Percentiles rank a stretch among this genome's conserved stretches.
phyloP scores from a whole-genome alignment of 768 basidiomycete genomes.

The Russula abietina region DNA sequence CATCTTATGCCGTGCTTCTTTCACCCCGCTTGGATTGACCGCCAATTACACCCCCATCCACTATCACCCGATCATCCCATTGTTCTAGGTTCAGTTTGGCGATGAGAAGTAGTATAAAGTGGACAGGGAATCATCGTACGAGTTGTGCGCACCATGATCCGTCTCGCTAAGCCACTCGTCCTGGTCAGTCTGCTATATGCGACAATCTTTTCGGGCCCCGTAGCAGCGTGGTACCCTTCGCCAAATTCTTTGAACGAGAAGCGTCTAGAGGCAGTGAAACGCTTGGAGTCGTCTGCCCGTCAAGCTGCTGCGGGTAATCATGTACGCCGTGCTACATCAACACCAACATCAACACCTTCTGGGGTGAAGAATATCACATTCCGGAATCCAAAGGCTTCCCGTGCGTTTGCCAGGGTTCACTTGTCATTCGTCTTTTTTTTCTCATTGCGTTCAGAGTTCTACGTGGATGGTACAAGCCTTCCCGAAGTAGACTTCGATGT shows the following conservation, averaged over 20 bases:
- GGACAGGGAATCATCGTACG: not conserved
- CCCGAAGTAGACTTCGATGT: constrained; percentile 68
- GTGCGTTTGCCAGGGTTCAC: constrained; percentile 33
- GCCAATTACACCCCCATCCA: too few species aligned
- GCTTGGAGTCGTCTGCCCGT: constrained; percentile 9
- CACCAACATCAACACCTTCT: constrained; percentile 6
- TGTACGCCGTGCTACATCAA: not conserved
- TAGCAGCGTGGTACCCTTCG: not conserved
- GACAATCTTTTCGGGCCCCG: not conserved
- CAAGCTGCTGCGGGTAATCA: not conserved
- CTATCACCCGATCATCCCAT: not conserved
- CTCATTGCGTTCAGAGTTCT: constrained; percentile 46
- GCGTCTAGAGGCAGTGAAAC: constrained; percentile 7
- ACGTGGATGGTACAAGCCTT: constrained; percentile 57
- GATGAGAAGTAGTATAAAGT: not conserved
- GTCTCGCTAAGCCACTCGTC: not conserved
- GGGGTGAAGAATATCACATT: constrained; percentile 64
- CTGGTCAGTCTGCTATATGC: constrained; percentile 1
- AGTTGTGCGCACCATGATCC: not conserved
- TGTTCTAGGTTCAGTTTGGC: too few species aligned
- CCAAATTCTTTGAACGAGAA: not conserved
- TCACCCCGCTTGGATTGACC: too few species aligned
- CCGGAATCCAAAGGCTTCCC: constrained; percentile 55
- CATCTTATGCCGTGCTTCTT: too few species aligned
- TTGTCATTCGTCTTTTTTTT: not conserved